Percentiles rank a stretch among this genome's conserved stretches.
Evolutionary conservation across 768 basidiomycete genomes (phyloP).

Genomic region (Thelephora ganbajun): DNA sequence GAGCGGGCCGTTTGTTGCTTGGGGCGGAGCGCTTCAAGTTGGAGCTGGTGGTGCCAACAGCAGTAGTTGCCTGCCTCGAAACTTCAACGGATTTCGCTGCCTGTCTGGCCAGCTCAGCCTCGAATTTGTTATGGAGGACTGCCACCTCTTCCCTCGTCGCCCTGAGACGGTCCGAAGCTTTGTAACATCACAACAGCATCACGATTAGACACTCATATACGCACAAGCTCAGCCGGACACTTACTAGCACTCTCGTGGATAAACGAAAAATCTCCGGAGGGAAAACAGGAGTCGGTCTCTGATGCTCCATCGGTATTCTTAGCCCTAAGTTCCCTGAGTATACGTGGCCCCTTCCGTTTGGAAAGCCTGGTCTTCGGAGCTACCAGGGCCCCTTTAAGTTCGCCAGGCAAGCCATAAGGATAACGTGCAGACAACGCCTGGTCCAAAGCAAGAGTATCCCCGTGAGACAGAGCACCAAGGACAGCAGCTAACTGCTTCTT

Average conservation of each 20-base stretch:
- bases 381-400: slow-evolving; percentile 9
- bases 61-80: slow-evolving; percentile 33
- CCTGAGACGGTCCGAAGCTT: slow-evolving; percentile 61
- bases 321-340: neutral
- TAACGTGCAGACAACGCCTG: slow-evolving; percentile 49
- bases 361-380: slow-evolving; percentile 36
- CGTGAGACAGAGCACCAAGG: slow-evolving; percentile 50
- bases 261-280: slow-evolving; percentile 38
- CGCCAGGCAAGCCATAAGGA: slow-evolving; percentile 15
- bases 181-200: slow-evolving; percentile 9
- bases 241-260: slow-evolving; percentile 55
- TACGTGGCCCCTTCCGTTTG: slow-evolving; percentile 36
- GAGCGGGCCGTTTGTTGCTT: slow-evolving; percentile 20
- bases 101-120: slow-evolving; percentile 60
- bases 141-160: slow-evolving; percentile 59
- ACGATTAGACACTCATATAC: slow-evolving; percentile 7
- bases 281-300: slow-evolving; percentile 32
- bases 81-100: slow-evolving; percentile 39
- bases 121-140: slow-evolving; percentile 51
- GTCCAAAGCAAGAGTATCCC: slow-evolving; percentile 63
- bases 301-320: neutral
- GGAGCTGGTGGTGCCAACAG: slow-evolving; percentile 20
- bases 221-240: slow-evolving; percentile 24
- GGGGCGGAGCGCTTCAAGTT: slow-evolving; percentile 23
- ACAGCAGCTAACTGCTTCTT: slow-evolving; percentile 61